Base-by-base conservation (phyloP, 78 protist species). In the Protostelium mycophagum region DNA sequence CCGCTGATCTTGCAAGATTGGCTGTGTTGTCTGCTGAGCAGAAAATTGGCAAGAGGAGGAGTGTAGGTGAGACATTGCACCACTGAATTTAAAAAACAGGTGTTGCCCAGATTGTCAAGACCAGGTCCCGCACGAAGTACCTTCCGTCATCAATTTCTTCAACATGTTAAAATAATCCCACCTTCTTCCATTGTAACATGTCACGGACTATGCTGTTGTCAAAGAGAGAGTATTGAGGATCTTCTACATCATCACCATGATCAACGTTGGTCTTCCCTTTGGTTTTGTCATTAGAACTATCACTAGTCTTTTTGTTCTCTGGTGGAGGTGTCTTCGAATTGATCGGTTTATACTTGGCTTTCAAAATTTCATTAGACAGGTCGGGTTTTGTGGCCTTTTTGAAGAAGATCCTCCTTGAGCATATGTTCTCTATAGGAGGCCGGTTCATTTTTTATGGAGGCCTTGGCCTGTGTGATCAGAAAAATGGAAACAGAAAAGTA, bases 81-180 rank as follows among this genome's bases (percentile, higher is more conserved):
- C 9, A 96, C 97, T 0, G 98, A 36, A 89, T 97, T 98, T 85
- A 97, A 63, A 87, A 97, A 98, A 89, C 99, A 98, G 0, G 99
- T 98, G 94, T 98, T 98, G 51, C 99, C 98, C 34, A 97, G 37
- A 63, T 93, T 93, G 31, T 38, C 84, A 23, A 93, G 88, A 38
- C 96, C 96, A 1, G 91, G 35, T 29, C 94, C 94, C 88, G 90
- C 35, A 16, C 73, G 73, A 25, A 51, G 16, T 5, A 51, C 16
- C 73, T 51, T 5, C 73, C 5, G 5, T 16, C 73, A 5, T 51
- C 31, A 25, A 5, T 25, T 25, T 16, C 31, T 25, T 25, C 16
- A 51, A 25, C 16, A 5, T 5, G 16, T 51, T 5, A 5, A 51
- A 51, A 5, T 5, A 5, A 51, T 16, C 5, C 16, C 73, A 51